Base-by-base conservation (phyloP, 345 rosid genomes). In the Linum usitatissimum region DNA sequence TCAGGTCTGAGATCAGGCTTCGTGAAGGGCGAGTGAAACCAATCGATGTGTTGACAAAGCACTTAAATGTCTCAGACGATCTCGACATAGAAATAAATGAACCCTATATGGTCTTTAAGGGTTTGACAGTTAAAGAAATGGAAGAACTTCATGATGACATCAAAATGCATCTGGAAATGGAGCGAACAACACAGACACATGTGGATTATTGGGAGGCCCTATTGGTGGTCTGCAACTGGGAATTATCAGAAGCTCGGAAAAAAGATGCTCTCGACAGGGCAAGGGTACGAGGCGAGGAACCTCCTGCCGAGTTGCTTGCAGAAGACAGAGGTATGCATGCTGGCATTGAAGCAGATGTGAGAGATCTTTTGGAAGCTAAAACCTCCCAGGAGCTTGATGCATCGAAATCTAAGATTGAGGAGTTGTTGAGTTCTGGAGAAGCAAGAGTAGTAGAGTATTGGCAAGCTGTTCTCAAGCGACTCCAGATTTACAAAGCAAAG, bases 401-500 rank as follows among this genome's bases (percentile, higher is more conserved):
- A 30, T 64, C 90, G 61, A 84, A 78, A 68, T 77, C 78, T 18
- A 79, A 86, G 60, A 88, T 93, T 12, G 97, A 90, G 76, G 72
- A 76, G 51, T 90, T 86, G 74, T 81, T 93, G 84, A 89, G 79
- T 66, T 83, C 90, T 67, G 97, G 99, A 53, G 79, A 91, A 4
- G 99, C 96, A 0, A 93, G 87, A 78, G 97, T 93, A 8, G 99
- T 93, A 13, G 97, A 90, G 77, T 93, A 89, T 69, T 92, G 98
- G 98, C 96, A 92, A 74, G 98, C 88, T 55, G 82, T 92, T 72
- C 82, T 93, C 53, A 90, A 84, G 71, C 87, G 99, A 56, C 90
- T 93, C 34, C 85, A 83, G 63, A 90, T 87, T 59, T 93, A 87
- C 80, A 87, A 87, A 65, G 97, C 97, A n/a, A 92, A 90, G 93